Evolutionary conservation across 2,329 filamentous ascomycete species (phyloP), one percentile per base, ranked within the genome.

Genomic region (Cladosporium sphaerospermum): DNA sequence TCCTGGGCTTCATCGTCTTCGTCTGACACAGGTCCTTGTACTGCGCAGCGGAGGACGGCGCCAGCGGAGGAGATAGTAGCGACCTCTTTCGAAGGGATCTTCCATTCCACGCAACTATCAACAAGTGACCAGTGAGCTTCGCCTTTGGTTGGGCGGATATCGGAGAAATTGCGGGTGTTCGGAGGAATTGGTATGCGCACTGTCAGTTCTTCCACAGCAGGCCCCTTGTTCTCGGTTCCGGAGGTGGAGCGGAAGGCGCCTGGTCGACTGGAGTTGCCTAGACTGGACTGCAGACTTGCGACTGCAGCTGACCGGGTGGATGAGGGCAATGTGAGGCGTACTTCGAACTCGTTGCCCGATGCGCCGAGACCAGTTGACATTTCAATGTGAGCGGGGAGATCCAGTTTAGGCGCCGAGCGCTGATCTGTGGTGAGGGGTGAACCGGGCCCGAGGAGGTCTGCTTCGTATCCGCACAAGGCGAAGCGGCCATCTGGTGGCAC

Each of bases 401-500:
- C 89, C 11, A 97, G 75, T 60, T 81, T 84, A 55, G 82, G 81
- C 51, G 75, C 58, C 28, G 45, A 57, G 47, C 58, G 62, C 32
- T 44, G 47, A 37, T 54, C 57, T 36, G 10, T 53, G 28, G 54
- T 63, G 45, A 63, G 55, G 42, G 58, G 57, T 39, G 54, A 77
- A 13, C 83, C 79, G 46, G 86, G 81, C 0, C 90, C 90, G 10
- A 97, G 76, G 18, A 99, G 73, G 68, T 99, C 89, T 16, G 95
- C 89, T 69, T 96, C 92, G 66, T 99, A 99, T 18, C 90, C 91
- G 32, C 90, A 91, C 14, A 99, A 78, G 39, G 96, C 87, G 68
- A 97, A 99, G 41, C 89, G 82, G 32, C 93, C 93, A 68, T 99
- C 93, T 0, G 93, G 93, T 2, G 93, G 93, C 10, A 99, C 82